Percentiles rank a stretch among this genome's conserved stretches.
Evolutionary conservation across 2,329 filamentous ascomycete species (phyloP).

Genomic region (Lasiodiplodia hormozganensis): DNA sequence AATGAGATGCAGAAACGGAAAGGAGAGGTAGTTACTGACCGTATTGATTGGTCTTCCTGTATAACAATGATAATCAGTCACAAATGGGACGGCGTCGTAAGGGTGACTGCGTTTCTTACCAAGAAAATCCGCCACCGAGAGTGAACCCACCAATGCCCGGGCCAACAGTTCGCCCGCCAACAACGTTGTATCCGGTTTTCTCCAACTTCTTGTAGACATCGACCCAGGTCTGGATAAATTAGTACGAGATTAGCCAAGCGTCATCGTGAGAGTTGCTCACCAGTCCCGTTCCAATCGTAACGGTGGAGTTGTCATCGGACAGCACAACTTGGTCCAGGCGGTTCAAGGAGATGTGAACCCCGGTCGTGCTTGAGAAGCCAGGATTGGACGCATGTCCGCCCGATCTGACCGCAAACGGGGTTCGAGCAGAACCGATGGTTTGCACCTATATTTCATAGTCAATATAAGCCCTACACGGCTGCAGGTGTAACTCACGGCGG

Average conservation of each 20-base stretch:
- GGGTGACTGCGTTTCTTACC: not conserved
- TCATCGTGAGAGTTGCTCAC: not conserved
- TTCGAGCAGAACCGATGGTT: not conserved
- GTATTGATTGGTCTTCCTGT: conserved; percentile 11
- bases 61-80: not conserved
- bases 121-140: conserved; percentile 14
- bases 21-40: not conserved
- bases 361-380: conserved; percentile 17
- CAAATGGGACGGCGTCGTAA: not conserved
- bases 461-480: not conserved
- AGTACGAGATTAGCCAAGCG: not conserved
- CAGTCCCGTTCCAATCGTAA: conserved; percentile 7
- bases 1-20: not conserved
- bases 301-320: conserved; percentile 7
- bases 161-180: conserved; percentile 7
- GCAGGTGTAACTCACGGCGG: not conserved
- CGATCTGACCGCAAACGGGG: conserved; percentile 3
- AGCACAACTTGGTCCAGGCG: conserved; percentile 7
- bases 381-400: conserved; percentile 17
- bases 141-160: conserved; percentile 12
- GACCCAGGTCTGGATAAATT: not conserved
- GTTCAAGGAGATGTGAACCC: conserved; percentile 15
- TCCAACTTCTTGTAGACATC: conserved; percentile 13
- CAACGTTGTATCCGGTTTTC: conserved; percentile 8
- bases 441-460: not conserved